Conservation (phyloP, 2,329 filamentous ascomycete genomes). For the Colletotrichum sp. region DNA sequence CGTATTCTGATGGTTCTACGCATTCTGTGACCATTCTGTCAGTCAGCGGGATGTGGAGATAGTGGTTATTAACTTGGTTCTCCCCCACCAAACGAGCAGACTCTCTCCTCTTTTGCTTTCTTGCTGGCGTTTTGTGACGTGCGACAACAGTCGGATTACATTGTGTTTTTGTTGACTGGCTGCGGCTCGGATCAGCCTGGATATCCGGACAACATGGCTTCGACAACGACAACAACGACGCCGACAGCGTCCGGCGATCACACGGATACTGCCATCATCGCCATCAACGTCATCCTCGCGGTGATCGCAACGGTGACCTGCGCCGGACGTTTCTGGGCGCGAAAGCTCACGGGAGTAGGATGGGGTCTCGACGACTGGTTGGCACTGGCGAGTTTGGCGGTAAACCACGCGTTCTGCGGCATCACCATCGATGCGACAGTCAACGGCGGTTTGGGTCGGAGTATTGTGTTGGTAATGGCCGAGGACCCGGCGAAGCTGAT, state of each 20-base stretch:
- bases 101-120: not conserved
- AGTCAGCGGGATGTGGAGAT: not conserved
- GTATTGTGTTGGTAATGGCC: not conserved
- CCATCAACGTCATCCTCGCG: not conserved
- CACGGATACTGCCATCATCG: not conserved
- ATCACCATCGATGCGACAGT: not conserved
- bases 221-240: not conserved
- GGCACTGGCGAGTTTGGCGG: not conserved
- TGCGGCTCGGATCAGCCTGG: not conserved
- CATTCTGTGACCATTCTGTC: not conserved
- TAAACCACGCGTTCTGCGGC: not conserved
- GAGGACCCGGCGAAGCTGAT: not conserved
- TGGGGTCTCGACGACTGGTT: constrained; percentile 7
- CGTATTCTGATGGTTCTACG: not conserved
- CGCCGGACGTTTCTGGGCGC: not conserved
- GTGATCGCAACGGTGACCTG: constrained; percentile 2
- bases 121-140: not conserved
- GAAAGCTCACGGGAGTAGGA: constrained; percentile 1
- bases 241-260: not conserved
- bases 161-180: not conserved
- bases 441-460: not conserved
- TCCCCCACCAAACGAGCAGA: not conserved
- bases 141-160: not conserved
- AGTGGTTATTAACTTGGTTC: not conserved
- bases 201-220: not conserved